Conservation (phyloP, 2,329 filamentous ascomycete species). For the Stemphylium beticola region DNA sequence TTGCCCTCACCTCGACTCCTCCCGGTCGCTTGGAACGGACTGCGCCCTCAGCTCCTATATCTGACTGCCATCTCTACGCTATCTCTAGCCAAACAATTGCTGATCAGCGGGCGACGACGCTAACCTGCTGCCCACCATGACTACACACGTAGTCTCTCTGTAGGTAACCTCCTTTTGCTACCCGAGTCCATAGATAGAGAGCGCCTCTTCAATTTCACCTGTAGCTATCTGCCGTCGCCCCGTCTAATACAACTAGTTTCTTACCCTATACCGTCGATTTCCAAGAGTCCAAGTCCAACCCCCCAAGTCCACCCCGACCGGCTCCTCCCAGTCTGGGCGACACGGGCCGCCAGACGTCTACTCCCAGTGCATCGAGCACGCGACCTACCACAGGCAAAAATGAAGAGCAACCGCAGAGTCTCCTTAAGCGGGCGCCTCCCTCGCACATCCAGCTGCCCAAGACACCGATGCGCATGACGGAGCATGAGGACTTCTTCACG, state of each 20-base stretch:
- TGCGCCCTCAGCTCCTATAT: background rate
- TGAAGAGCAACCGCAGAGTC: constrained; percentile 44
- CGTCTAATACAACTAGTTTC: constrained; percentile 66
- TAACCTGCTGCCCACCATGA: constrained; percentile 53
- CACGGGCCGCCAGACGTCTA: constrained; percentile 58
- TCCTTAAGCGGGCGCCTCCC: constrained; percentile 46
- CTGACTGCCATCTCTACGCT: constrained; percentile 11
- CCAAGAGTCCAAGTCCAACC: constrained; percentile 51
- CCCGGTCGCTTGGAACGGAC: background rate
- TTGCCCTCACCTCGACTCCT: constrained; percentile 1
- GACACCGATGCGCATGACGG: constrained; percentile 50
- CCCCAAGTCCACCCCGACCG: constrained; percentile 48
- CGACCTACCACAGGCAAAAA: constrained; percentile 17
- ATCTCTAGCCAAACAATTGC: background rate
- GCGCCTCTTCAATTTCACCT: background rate
- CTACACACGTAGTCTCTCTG: constrained; percentile 65
- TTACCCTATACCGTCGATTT: constrained; percentile 93
- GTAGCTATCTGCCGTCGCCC: background rate
- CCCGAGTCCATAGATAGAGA: background rate
- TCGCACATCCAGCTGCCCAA: constrained; percentile 42
- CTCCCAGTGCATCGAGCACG: constrained; percentile 12
- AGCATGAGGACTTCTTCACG: constrained; percentile 56
- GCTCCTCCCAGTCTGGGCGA: constrained; percentile 42
- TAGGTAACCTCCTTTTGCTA: constrained; percentile 47
- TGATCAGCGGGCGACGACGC: constrained; percentile 10